phyloP scores from a whole-genome alignment of 305 asterid species.

The Fraxinus dipetala region DNA sequence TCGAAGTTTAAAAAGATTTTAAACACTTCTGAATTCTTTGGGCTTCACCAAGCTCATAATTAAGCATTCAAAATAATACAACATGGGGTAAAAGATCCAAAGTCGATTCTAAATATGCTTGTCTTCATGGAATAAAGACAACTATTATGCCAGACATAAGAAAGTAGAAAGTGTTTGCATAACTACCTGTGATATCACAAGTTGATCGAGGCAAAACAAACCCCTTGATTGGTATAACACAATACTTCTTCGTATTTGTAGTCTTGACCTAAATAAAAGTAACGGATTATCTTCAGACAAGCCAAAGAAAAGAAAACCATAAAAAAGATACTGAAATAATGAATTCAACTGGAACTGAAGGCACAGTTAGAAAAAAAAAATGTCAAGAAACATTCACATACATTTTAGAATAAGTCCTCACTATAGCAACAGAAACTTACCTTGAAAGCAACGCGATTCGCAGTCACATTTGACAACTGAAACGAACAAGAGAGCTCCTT shows the following conservation, averaged over 20 bases:
- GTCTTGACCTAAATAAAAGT: slow-evolving; percentile 47
- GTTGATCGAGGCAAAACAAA: slow-evolving; percentile 58
- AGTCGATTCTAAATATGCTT: slow-evolving; percentile 7
- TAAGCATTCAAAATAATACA: background rate
- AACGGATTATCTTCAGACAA: background rate
- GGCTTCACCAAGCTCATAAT: background rate
- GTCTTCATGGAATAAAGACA: background rate
- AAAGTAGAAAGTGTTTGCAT: background rate
- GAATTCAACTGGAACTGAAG: background rate
- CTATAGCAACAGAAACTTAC: slow-evolving; percentile 20
- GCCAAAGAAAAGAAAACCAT: background rate
- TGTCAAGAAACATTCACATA: background rate
- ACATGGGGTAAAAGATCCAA: background rate
- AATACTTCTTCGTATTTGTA: slow-evolving; percentile 59
- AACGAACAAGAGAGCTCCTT: slow-evolving; percentile 41
- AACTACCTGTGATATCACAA: slow-evolving; percentile 42
- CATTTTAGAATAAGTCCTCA: background rate
- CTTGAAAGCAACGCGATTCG: slow-evolving; percentile 45
- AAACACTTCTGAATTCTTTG: background rate
- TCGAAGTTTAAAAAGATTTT: background rate
- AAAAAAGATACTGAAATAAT: background rate
- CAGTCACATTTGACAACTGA: slow-evolving; percentile 43
- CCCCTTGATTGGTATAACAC: slow-evolving; percentile 65
- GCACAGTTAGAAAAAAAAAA: background rate
- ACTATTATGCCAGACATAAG: background rate